phyloP scores from a whole-genome alignment of 495 filamentous ascomycete genomes.

The Talaromyces wortmannii region DNA sequence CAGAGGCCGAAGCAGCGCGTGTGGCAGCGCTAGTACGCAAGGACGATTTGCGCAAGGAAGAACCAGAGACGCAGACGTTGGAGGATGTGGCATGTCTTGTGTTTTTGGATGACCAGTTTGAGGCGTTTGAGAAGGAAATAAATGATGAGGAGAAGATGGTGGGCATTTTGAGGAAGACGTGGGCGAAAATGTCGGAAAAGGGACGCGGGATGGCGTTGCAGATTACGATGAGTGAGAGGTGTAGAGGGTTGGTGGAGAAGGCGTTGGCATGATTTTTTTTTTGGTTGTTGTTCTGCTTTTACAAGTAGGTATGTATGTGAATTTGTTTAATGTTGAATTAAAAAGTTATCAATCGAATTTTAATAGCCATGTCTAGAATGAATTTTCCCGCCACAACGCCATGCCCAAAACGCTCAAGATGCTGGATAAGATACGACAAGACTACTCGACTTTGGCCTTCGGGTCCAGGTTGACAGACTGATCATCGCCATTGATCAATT shows the following conservation, averaged over 20 bases:
- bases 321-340: neutral
- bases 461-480: neutral
- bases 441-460: neutral
- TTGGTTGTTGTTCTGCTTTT: neutral
- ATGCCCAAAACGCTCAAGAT: neutral
- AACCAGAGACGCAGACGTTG: conserved; percentile 57
- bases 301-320: too few relatives aligned
- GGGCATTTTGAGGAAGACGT: conserved; percentile 70
- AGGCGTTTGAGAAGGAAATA: conserved; percentile 59
- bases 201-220: conserved; percentile 62
- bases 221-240: conserved; percentile 55
- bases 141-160: conserved; percentile 67
- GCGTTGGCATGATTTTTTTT: conserved; percentile 37
- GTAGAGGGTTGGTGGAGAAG: conserved; percentile 52
- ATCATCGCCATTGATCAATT: conserved; percentile 27
- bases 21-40: conserved; percentile 59
- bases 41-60: conserved; percentile 56
- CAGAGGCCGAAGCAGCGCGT: conserved; percentile 36
- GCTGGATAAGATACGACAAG: neutral
- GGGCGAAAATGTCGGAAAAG: conserved; percentile 68
- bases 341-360: too few relatives aligned
- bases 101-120: conserved; percentile 79
- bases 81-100: conserved; percentile 85
- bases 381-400: neutral
- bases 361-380: too few relatives aligned